A percentile compares a stretch with the other conserved stretches of the same genome.
phyloP scores from a whole-genome alignment of 2,329 filamentous ascomycete genomes.

The Chalaropsis ovoidea region DNA sequence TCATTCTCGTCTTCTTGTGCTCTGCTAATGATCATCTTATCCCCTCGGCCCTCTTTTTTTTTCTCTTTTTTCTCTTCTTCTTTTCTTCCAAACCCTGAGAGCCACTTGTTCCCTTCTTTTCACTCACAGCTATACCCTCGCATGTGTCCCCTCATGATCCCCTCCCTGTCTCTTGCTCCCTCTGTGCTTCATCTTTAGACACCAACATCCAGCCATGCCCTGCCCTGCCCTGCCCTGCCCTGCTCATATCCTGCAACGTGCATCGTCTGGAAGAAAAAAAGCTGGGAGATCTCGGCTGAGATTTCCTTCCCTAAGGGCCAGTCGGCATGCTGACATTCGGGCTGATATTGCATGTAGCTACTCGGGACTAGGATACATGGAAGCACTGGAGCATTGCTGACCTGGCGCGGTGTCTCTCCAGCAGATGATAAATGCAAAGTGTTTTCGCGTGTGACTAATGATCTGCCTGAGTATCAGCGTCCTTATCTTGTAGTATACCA shows the following conservation, averaged over 20 bases:
- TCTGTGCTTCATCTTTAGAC: conserved; percentile 3
- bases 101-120: conserved; percentile 1
- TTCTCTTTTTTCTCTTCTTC: neutral
- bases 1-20: neutral
- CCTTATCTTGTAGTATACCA: neutral
- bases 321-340: neutral
- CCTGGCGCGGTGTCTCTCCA: too few species aligned
- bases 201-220: neutral
- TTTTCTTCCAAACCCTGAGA: neutral
- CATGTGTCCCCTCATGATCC: conserved; percentile 14
- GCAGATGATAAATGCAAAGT: too few species aligned
- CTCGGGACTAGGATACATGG: neutral
- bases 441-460: neutral
- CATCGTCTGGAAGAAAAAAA: neutral
- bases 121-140: neutral
- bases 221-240: neutral
- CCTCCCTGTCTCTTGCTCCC: neutral
- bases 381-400: too few species aligned
- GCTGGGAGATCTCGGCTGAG: neutral
- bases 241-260: neutral
- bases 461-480: neutral
- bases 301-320: neutral
- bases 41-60: neutral
- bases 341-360: neutral
- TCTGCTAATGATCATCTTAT: neutral